Percentiles rank a stretch among this genome's conserved stretches.
Conservation (phyloP, 345 rosid genomes). For the Psidium guajava region DNA sequence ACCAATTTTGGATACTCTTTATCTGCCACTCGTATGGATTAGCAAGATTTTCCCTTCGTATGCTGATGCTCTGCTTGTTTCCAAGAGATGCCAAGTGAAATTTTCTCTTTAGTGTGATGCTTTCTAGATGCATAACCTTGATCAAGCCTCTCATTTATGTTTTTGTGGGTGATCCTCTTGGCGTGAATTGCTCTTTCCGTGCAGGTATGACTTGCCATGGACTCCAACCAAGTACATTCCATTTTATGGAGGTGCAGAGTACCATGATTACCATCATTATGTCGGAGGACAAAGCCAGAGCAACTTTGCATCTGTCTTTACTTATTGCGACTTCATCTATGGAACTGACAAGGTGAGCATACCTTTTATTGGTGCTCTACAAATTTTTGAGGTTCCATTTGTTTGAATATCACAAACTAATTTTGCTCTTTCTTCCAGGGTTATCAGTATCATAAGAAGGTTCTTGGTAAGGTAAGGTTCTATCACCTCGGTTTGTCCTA, state of each 20-base stretch:
- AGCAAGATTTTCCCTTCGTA: background rate
- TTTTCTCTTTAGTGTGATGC: background rate
- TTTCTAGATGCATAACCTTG: background rate
- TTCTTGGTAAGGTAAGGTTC: conserved; percentile 44
- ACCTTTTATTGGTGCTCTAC: background rate
- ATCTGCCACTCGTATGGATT: background rate
- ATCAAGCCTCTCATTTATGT: background rate
- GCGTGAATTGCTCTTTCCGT: background rate
- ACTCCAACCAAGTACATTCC: conserved; percentile 76
- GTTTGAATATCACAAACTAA: background rate
- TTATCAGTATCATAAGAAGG: conserved; percentile 74
- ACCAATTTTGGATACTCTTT: background rate
- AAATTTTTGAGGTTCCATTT: background rate
- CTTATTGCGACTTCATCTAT: conserved; percentile 87
- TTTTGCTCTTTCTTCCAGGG: conserved; percentile 33
- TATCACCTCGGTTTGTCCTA: background rate
- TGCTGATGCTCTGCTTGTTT: background rate
- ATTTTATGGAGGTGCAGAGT: conserved; percentile 93
- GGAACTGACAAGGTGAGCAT: conserved; percentile 81
- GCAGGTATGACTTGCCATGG: conserved; percentile 93
- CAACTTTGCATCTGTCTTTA: conserved; percentile 94
- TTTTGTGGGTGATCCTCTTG: background rate
- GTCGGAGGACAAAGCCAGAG: conserved; percentile 99
- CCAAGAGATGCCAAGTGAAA: background rate
- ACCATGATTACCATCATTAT: conserved; percentile 97